phyloP scores from a whole-genome alignment of 441 rosid genomes.

The Croton laevigatus region DNA sequence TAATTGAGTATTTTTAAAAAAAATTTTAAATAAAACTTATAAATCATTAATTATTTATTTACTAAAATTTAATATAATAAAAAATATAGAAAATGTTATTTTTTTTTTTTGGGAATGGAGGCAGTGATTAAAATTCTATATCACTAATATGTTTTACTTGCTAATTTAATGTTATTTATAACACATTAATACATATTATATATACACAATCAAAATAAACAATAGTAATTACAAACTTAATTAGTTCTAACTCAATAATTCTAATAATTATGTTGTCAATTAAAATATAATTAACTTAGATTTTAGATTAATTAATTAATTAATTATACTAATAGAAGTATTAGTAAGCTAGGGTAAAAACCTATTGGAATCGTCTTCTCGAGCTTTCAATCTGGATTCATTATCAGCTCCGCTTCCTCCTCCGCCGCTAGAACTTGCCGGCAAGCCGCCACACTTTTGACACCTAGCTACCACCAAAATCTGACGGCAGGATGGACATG shows the following conservation, averaged over 20 bases:
- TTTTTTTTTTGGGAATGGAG: no score
- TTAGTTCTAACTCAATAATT: constrained; percentile 7
- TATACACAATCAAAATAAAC: not conserved
- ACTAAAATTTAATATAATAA: no score
- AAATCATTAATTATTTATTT: no score
- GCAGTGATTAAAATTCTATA: not conserved
- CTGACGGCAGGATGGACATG: constrained; percentile 98
- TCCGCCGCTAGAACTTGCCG: constrained; percentile 36
- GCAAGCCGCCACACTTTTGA: constrained; percentile 71
- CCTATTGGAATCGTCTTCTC: constrained; percentile 48
- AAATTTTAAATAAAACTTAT: no score
- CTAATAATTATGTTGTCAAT: not conserved
- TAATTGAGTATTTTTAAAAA: no score
- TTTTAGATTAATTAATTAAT: not conserved
- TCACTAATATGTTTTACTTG: not conserved
- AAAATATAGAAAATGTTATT: no score
- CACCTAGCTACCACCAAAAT: constrained; percentile 61
- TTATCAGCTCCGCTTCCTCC: constrained; percentile 30
- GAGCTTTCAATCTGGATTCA: constrained; percentile 33
- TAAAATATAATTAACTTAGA: not conserved
- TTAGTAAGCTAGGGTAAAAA: constrained; percentile 42
- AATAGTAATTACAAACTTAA: not conserved
- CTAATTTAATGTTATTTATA: not conserved
- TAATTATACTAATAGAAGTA: not conserved
- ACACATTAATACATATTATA: not conserved